Conservation (phyloP, 805 yeast genomes). For the Kodamaea leandrae region DNA sequence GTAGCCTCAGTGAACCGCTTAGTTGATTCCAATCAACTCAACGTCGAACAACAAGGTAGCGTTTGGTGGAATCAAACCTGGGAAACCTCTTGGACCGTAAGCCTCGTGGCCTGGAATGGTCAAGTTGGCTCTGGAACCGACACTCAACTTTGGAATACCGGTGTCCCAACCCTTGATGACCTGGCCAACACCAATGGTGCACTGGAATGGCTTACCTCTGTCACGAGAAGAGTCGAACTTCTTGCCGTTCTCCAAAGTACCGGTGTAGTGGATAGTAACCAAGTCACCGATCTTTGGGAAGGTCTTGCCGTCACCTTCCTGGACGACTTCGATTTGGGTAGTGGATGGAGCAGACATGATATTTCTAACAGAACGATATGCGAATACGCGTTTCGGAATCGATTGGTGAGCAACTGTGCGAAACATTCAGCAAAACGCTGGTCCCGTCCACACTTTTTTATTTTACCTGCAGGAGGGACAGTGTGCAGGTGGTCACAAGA, state of each 20-base stretch:
- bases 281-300: conserved; percentile 86
- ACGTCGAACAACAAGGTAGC: conserved; percentile 89
- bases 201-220: conserved; percentile 94
- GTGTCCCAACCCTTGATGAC: conserved; percentile 97
- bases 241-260: conserved; percentile 92
- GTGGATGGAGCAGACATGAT: conserved; percentile 40
- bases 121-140: conserved; percentile 89
- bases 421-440: conserved; percentile 9
- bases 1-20: conserved; percentile 10
- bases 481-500: conserved; percentile 2
- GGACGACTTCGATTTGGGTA: conserved; percentile 42
- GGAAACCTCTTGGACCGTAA: conserved; percentile 93
- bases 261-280: conserved; percentile 93
- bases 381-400: conserved; percentile 5
- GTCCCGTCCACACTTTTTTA: neutral
- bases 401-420: conserved; percentile 11
- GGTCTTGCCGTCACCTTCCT: conserved; percentile 77
- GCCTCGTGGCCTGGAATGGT: conserved; percentile 93
- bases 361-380: conserved; percentile 5
- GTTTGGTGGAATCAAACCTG: conserved; percentile 94
- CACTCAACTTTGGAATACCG: conserved; percentile 86
- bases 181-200: conserved; percentile 92
- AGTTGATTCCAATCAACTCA: conserved; percentile 61
- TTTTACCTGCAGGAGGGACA: neutral
- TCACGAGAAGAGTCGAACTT: conserved; percentile 94